phyloP scores from a whole-genome alignment of 192 early-diverging fungal genomes.

The Backusella liffmaniae region DNA sequence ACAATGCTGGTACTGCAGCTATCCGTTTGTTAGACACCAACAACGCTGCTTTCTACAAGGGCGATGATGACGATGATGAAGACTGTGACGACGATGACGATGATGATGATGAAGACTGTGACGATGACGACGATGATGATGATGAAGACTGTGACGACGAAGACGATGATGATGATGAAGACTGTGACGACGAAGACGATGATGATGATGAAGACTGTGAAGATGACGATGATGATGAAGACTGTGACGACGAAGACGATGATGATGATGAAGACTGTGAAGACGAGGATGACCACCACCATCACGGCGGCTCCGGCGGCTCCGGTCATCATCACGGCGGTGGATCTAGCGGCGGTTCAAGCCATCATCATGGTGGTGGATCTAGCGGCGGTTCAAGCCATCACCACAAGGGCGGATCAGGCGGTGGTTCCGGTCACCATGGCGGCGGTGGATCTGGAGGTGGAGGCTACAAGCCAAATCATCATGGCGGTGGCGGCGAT shows the following conservation, averaged over 20 bases:
- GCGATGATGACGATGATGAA: not conserved
- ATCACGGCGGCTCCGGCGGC: not conserved
- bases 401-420: too few relatives aligned
- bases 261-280: not conserved
- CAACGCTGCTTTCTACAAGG: conserved; percentile 16
- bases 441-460: too few relatives aligned
- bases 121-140: not conserved
- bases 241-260: not conserved
- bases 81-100: not conserved
- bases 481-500: too few relatives aligned
- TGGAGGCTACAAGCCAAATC: too few relatives aligned
- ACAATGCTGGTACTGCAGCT: conserved; percentile 30
- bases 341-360: not conserved
- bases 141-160: not conserved
- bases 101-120: not conserved
- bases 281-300: not conserved
- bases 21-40: conserved; percentile 21
- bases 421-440: too few relatives aligned
- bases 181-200: not conserved
- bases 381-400: too few relatives aligned
- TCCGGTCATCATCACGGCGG: not conserved
- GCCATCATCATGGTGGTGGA: too few relatives aligned
- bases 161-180: not conserved
- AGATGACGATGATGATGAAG: not conserved
- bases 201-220: not conserved